A percentile compares a stretch with the other conserved stretches of the same genome.
These are phyloP conservation scores for Fusarium tupiense DNA, from an alignment of 2,329 filamentous ascomycete genomes.

Conservation along the genomic window DNA sequence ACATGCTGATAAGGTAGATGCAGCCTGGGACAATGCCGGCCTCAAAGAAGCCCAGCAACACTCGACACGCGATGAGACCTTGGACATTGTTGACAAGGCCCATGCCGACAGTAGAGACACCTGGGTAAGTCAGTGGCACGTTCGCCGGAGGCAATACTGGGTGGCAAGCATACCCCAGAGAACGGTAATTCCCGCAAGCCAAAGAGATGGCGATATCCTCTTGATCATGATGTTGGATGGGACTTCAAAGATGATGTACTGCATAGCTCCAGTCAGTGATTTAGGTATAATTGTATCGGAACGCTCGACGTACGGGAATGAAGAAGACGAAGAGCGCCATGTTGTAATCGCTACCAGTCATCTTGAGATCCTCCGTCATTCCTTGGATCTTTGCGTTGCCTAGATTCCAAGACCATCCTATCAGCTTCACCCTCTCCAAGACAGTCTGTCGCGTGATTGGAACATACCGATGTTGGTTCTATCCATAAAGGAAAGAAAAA, in stretches of 20 bases:
- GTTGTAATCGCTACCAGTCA: conserved; percentile 65
- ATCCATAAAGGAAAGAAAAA: conserved; percentile 41
- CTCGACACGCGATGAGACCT: neutral
- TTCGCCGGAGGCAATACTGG: rapidly evolving
- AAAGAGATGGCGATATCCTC: neutral
- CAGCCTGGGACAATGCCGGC: neutral
- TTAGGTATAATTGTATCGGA: rapidly evolving
- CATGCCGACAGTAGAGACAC: neutral
- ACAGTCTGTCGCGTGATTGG: rapidly evolving
- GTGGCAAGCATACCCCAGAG: neutral
- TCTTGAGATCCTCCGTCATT: conserved; percentile 36
- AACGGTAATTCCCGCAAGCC: neutral
- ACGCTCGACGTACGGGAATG: neutral
- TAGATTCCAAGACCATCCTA: rapidly evolving
- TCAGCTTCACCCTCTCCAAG: rapidly evolving
- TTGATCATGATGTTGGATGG: conserved; percentile 24
- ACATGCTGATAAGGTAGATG: conserved; percentile 11
- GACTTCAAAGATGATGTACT: conserved; percentile 25
- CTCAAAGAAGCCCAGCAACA: neutral
- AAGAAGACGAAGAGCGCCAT: conserved; percentile 45
- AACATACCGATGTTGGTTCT: conserved; percentile 40
- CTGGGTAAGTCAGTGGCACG: rapidly evolving
- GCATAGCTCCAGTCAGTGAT: rapidly evolving
- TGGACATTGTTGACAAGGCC: neutral
- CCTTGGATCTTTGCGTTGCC: conserved; percentile 39